Conservation (phyloP, 305 asterid species). For the Ilex paraguariensis region DNA sequence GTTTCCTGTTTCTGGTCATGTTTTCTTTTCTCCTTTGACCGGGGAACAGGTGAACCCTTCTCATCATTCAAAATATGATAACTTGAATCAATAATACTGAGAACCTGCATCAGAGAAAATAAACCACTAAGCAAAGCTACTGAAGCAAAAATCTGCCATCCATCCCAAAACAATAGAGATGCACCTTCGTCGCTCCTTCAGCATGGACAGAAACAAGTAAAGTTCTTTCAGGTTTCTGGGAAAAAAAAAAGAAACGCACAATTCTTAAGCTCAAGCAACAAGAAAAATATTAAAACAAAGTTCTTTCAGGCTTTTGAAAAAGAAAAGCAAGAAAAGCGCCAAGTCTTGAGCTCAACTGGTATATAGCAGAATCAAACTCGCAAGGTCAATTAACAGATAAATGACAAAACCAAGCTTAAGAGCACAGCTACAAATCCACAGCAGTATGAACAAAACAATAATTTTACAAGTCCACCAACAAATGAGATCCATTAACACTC, state of each 20-base stretch:
- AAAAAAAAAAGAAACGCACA: conserved; percentile 24
- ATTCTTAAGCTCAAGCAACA: conserved; percentile 9
- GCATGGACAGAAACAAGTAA: conserved; percentile 81
- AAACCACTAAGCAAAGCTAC: conserved; percentile 12
- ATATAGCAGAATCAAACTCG: no score
- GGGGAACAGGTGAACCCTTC: conserved; percentile 52
- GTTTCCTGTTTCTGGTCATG: conserved; percentile 44
- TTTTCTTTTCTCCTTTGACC: conserved; percentile 48
- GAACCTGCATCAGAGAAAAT: conserved; percentile 55
- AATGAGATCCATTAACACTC: no score
- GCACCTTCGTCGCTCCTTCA: conserved; percentile 95
- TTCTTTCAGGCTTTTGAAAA: no score
- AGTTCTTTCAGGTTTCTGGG: conserved; percentile 93
- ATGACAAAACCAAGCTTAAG: no score
- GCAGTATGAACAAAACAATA: no score
- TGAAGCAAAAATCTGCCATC: conserved; percentile 11
- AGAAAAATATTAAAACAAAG: neutral
- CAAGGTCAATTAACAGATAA: no score
- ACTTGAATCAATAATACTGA: conserved; percentile 81
- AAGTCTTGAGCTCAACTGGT: no score
- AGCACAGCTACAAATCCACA: no score
- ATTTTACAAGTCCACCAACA: no score
- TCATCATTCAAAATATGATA: conserved; percentile 71
- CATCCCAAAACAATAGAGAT: conserved; percentile 13
- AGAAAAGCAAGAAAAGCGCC: no score